Percentiles rank a stretch among this genome's conserved stretches.
Evolutionary conservation across 2,329 filamentous ascomycete species (phyloP).

Genomic region (Pseudocercospora ulei): DNA sequence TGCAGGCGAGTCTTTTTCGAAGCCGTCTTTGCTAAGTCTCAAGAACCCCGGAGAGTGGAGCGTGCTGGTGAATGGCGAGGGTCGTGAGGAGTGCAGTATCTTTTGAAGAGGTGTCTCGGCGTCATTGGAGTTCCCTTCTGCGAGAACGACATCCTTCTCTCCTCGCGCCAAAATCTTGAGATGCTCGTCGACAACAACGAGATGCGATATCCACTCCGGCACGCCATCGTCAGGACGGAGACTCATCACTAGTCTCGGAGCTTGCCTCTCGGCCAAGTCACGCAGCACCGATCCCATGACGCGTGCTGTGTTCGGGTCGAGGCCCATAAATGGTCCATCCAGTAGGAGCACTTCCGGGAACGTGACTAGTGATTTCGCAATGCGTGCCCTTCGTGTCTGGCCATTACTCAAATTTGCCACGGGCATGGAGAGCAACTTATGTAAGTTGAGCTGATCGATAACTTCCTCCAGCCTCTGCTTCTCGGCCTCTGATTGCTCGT

Average conservation of each 20-base stretch:
- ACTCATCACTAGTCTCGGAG: conserved; percentile 65
- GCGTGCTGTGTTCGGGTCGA: conserved; percentile 73
- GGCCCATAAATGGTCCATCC: conserved; percentile 92
- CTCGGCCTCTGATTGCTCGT: conserved; percentile 35
- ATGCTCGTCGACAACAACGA: conserved; percentile 61
- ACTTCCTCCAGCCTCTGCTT: conserved; percentile 53
- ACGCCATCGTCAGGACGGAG: conserved; percentile 76
- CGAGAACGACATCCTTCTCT: conserved; percentile 49
- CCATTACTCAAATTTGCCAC: conserved; percentile 89
- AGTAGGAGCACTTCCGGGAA: conserved; percentile 72
- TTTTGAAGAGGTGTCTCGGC: not conserved
- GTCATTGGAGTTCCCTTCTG: not conserved
- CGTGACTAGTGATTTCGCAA: conserved; percentile 72
- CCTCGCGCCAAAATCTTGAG: conserved; percentile 59
- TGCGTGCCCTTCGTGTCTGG: conserved; percentile 75
- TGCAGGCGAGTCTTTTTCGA: conserved; percentile 22
- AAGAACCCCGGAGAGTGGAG: not conserved
- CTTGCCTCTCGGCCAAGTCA: conserved; percentile 54
- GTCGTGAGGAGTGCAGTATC: not conserved
- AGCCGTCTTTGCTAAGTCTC: conserved; percentile 30
- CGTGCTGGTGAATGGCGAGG: not conserved
- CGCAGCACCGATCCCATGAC: conserved; percentile 62
- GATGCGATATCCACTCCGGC: conserved; percentile 81
- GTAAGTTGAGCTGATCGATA: conserved; percentile 59
- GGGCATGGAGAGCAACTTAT: conserved; percentile 63